Base-by-base conservation (phyloP, 1,139 yeast genomes). In the Arxiozyma slooffiae region DNA sequence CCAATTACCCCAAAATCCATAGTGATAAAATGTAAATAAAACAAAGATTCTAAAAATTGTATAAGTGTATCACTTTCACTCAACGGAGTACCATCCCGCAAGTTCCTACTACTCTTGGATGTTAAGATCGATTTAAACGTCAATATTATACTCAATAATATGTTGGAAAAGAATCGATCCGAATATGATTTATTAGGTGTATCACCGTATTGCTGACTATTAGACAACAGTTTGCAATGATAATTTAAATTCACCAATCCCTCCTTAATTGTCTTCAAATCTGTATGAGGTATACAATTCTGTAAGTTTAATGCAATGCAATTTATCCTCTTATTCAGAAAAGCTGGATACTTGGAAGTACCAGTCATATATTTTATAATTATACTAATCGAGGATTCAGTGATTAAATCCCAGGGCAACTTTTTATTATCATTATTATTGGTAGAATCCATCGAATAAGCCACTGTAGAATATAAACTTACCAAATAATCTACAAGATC, bases 1-100 rank as follows among this genome's bases (percentile, higher is more conserved):
- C 64, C 68, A 7, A 47, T 49, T 1, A 53, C 50, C 2, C 68
- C 68, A 44, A 64, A 56, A 49, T 62, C 65, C 3, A 51, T 47
- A 2, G 61, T 53, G 26, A 65, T 61, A 43, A 61, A 64, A 48
- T 60, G 56, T 18, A 59, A 40, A 44, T 55, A 48, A 47, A 52
- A 61, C 14, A 65, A 47, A 16, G 57, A 53, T 36, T 56, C 47
- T 2, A 60, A 38, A 17, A 54, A 53, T 40, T 55, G 57, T 8
- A 57, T 50, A 4, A 51, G 46, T 2, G 34, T 34, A 5, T 34
- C 36, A 17, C 48, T 7, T 20, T 41, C 11, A 26, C 18, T 3
- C 8, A 26, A 20, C 6, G 34, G 16, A 18, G 16, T 24, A 16
- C 18, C 24, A 17, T 22, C 20, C 9, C n/a, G 30, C 21, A 30